Conservation (phyloP, 2,329 filamentous ascomycete genomes). For the Aspergillus tubingensis region DNA sequence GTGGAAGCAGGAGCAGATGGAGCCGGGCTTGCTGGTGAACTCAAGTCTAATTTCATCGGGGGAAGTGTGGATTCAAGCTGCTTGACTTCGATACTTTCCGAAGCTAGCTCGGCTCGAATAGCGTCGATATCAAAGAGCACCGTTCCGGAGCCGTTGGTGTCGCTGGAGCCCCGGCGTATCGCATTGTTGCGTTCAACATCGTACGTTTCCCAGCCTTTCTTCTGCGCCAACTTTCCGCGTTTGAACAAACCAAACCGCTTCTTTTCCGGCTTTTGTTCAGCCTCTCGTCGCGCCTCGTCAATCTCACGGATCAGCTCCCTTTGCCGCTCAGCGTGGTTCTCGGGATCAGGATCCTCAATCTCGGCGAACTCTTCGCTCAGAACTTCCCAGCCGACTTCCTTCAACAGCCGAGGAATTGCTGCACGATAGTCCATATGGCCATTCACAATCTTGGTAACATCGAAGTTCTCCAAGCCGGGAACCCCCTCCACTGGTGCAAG, state of each 20-base stretch:
- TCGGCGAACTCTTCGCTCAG: constrained; percentile 93
- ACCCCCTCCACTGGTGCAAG: constrained; percentile 73
- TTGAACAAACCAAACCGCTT: constrained; percentile 76
- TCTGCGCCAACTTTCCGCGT: constrained; percentile 70
- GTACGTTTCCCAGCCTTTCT: constrained; percentile 93
- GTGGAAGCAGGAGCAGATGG: constrained; percentile 25
- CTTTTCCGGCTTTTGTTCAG: constrained; percentile 77
- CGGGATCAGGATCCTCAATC: constrained; percentile 95
- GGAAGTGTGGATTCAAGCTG: constrained; percentile 87
- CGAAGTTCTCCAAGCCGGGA: constrained; percentile 83
- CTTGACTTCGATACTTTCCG: constrained; percentile 69
- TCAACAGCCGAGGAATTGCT: constrained; percentile 84
- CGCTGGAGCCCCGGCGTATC: constrained; percentile 28
- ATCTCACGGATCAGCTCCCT: constrained; percentile 95
- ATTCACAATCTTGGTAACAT: constrained; percentile 80
- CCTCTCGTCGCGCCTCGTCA: constrained; percentile 84
- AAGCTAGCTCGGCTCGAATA: constrained; percentile 80
- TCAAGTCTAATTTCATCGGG: constrained; percentile 77
- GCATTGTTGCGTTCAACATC: constrained; percentile 60
- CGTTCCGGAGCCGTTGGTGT: constrained; percentile 38
- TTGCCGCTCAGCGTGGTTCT: constrained; percentile 84
- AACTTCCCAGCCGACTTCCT: constrained; percentile 86
- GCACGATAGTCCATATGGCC: constrained; percentile 97
- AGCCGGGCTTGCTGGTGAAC: constrained; percentile 26
- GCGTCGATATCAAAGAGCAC: constrained; percentile 96